phyloP scores from a whole-genome alignment of 768 basidiomycete species.

The Podaxis sp. region DNA sequence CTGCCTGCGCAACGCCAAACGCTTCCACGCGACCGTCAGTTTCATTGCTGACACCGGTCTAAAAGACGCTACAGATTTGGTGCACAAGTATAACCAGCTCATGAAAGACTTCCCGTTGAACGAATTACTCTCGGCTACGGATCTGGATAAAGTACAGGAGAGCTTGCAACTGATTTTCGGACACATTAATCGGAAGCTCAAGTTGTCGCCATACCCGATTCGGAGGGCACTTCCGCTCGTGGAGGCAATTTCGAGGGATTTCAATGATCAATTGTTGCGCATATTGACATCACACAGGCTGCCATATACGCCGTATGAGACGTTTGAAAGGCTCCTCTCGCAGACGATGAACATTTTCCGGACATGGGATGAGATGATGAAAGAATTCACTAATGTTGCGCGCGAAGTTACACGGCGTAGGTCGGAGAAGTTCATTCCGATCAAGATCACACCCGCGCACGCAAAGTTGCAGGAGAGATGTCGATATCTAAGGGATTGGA shows the following conservation, averaged over 20 bases:
- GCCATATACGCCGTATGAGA: constrained; percentile 91
- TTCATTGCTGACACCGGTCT: constrained; percentile 98
- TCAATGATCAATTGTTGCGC: constrained; percentile 91
- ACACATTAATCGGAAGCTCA: constrained; percentile 94
- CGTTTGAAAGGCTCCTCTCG: constrained; percentile 83
- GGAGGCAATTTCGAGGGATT: constrained; percentile 96
- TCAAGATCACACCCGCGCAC: constrained; percentile 91
- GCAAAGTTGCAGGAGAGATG: constrained; percentile 87
- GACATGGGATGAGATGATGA: constrained; percentile 87
- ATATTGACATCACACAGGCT: constrained; percentile 90
- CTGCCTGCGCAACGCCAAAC: constrained; percentile 90
- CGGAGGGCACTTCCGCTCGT: constrained; percentile 94
- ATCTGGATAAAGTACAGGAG: constrained; percentile 93
- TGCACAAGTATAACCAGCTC: constrained; percentile 96
- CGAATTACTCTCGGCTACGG: constrained; percentile 93
- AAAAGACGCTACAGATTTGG: constrained; percentile 89
- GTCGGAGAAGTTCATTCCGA: constrained; percentile 91
- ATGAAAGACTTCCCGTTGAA: constrained; percentile 99
- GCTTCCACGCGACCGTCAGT: constrained; percentile 95
- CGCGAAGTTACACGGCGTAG: constrained; percentile 91
- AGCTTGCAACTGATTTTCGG: constrained; percentile 83
- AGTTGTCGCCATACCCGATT: constrained; percentile 95
- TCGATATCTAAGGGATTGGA: constrained; percentile 85
- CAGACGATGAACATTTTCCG: constrained; percentile 78
- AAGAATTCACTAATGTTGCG: constrained; percentile 90